Evolutionary conservation across 1,284 basidiomycete genomes (phyloP).

Genomic region (Irpex sp.): DNA sequence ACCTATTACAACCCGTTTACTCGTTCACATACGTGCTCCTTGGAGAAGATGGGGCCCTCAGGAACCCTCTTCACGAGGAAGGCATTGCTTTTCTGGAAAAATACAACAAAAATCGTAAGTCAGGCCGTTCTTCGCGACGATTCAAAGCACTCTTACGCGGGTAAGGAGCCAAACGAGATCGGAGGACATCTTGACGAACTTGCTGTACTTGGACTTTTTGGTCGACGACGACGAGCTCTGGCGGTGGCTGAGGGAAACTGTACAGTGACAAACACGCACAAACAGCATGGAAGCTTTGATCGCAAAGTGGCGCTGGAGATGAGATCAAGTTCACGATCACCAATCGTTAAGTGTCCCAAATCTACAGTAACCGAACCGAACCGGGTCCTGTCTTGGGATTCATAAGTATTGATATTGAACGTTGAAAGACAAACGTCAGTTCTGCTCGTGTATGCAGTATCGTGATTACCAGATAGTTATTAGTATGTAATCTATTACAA

Average conservation of each 20-base stretch:
- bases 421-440: not conserved
- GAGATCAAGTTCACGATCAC: no score
- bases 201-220: slow-evolving; percentile 16
- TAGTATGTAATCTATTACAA: not conserved
- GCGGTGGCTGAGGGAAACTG: slow-evolving; percentile 23
- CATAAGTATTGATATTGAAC: no score
- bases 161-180: slow-evolving; percentile 91
- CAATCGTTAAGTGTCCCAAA: no score
- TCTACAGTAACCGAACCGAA: no score
- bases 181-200: slow-evolving; percentile 57
- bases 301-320: not conserved
- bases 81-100: slow-evolving; percentile 71
- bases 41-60: slow-evolving; percentile 78
- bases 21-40: slow-evolving; percentile 66
- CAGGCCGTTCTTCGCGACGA: not conserved
- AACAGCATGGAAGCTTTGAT: not conserved
- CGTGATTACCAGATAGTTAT: not conserved
- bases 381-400: no score
- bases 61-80: slow-evolving; percentile 75
- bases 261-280: slow-evolving; percentile 23
- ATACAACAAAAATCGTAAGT: slow-evolving; percentile 11
- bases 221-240: slow-evolving; percentile 16
- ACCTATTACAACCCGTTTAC: not conserved
- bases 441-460: no score
- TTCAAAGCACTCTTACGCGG: slow-evolving; percentile 53